Evolutionary conservation across 495 filamentous ascomycete species (phyloP).

Genomic region (Penicillium macrosclerotiorum): DNA sequence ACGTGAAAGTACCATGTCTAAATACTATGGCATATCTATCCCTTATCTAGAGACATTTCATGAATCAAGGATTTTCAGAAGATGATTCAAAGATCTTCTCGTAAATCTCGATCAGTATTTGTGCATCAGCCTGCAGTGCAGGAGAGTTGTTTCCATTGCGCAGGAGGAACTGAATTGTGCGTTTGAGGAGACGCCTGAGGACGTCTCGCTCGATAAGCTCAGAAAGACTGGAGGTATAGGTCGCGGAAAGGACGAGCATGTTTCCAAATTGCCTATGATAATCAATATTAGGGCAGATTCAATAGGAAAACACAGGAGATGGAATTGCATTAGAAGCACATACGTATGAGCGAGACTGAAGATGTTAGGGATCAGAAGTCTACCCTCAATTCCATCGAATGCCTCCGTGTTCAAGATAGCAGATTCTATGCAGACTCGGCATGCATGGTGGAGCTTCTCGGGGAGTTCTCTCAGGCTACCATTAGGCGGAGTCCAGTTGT

Average conservation of each 20-base stretch:
- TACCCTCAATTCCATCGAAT: slow-evolving; percentile 68
- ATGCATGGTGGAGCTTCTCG: slow-evolving; percentile 47
- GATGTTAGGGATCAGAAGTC: slow-evolving; percentile 87
- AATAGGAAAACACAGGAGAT: not conserved
- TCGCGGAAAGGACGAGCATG: slow-evolving; percentile 81
- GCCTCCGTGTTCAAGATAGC: slow-evolving; percentile 80
- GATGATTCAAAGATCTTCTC: slow-evolving; percentile 45
- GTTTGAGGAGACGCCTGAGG: slow-evolving; percentile 49
- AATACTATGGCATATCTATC: too few species aligned
- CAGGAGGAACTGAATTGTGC: slow-evolving; percentile 70
- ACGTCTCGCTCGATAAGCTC: slow-evolving; percentile 47
- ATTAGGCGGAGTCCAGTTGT: slow-evolving; percentile 15
- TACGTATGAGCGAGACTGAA: slow-evolving; percentile 97
- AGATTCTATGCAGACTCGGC: slow-evolving; percentile 62
- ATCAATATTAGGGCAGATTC: too few species aligned
- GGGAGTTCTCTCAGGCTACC: slow-evolving; percentile 25
- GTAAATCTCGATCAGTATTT: slow-evolving; percentile 63
- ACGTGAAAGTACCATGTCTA: too few species aligned
- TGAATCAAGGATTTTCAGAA: too few species aligned
- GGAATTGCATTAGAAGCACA: slow-evolving; percentile 35
- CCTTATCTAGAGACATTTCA: too few species aligned
- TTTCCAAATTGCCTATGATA: slow-evolving; percentile 99
- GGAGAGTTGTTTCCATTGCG: slow-evolving; percentile 62
- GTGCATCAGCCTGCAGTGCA: slow-evolving; percentile 62
- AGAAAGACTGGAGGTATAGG: slow-evolving; percentile 59